Evolutionary conservation across 768 basidiomycete genomes (phyloP).

Genomic region (Dendrothele bispora): DNA sequence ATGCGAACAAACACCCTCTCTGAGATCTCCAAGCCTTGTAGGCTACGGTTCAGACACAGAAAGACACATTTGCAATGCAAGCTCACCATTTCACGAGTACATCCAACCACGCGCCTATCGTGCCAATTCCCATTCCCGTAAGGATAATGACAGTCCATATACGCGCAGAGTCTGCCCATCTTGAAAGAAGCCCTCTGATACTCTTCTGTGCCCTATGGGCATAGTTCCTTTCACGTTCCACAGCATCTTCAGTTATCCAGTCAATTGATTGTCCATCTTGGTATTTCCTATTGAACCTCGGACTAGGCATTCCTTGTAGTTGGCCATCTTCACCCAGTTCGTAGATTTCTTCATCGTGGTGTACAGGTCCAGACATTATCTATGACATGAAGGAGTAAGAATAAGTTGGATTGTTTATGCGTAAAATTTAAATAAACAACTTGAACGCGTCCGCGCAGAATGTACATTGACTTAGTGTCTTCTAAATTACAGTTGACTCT

Average conservation of each 20-base stretch:
- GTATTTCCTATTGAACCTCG: conserved; percentile 32
- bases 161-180: conserved; percentile 54
- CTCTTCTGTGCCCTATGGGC: conserved; percentile 50
- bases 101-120: conserved; percentile 72
- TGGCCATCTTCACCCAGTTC: conserved; percentile 6
- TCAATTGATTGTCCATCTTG: conserved; percentile 65
- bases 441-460: too few species aligned
- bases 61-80: too few species aligned
- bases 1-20: conserved; percentile 66
- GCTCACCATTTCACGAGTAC: conserved; percentile 71
- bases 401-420: too few species aligned
- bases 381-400: too few species aligned
- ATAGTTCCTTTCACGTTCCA: conserved; percentile 58
- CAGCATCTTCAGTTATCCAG: conserved; percentile 66
- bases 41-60: too few species aligned
- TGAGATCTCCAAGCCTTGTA: conserved; percentile 70
- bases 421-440: too few species aligned
- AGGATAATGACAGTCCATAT: conserved; percentile 69
- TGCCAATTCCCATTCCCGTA: conserved; percentile 66
- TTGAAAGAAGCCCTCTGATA: conserved; percentile 53
- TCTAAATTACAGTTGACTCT: too few species aligned
- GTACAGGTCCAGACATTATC: too few species aligned
- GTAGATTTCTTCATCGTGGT: conserved; percentile 2
- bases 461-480: too few species aligned
- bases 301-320: not conserved